These are phyloP conservation scores for Aspergillus tubingensis DNA, from an alignment of 2,329 filamentous ascomycete species.

Conservation along the genomic window DNA sequence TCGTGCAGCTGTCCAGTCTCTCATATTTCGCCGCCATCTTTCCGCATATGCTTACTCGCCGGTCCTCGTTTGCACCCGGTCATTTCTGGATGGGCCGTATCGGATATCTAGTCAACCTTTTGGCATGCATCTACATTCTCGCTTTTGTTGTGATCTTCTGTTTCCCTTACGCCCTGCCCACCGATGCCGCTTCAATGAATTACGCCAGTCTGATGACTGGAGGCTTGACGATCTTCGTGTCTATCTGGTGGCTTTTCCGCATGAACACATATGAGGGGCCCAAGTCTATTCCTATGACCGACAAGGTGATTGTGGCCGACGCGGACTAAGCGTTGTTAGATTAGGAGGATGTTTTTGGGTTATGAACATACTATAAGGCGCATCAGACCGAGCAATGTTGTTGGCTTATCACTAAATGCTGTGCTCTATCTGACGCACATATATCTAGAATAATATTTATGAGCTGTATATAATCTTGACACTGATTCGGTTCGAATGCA, in stretches of 20 bases:
- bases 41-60: conserved; percentile 53
- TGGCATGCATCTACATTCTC: conserved; percentile 56
- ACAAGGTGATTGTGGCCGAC: conserved; percentile 35
- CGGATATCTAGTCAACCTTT: conserved; percentile 54
- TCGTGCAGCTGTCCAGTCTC: conserved; percentile 58
- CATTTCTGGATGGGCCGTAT: conserved; percentile 56
- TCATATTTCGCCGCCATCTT: conserved; percentile 58
- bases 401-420: too few species aligned
- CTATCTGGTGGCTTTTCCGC: conserved; percentile 48
- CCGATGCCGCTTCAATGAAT: conserved; percentile 54
- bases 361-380: too few species aligned
- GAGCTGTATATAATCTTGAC: neutral
- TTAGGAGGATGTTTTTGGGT: too few species aligned
- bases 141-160: conserved; percentile 63
- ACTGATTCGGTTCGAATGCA: neutral
- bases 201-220: conserved; percentile 56
- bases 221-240: conserved; percentile 54
- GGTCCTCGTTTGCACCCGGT: conserved; percentile 54
- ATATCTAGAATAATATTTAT: neutral
- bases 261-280: conserved; percentile 39
- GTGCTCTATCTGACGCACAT: neutral
- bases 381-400: neutral
- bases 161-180: conserved; percentile 55
- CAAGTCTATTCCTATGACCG: conserved; percentile 37
- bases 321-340: conserved; percentile 25